A percentile compares a stretch with the other conserved stretches of the same genome.
Evolutionary conservation across 805 yeast species (phyloP).

Genomic region (Candida alai): DNA sequence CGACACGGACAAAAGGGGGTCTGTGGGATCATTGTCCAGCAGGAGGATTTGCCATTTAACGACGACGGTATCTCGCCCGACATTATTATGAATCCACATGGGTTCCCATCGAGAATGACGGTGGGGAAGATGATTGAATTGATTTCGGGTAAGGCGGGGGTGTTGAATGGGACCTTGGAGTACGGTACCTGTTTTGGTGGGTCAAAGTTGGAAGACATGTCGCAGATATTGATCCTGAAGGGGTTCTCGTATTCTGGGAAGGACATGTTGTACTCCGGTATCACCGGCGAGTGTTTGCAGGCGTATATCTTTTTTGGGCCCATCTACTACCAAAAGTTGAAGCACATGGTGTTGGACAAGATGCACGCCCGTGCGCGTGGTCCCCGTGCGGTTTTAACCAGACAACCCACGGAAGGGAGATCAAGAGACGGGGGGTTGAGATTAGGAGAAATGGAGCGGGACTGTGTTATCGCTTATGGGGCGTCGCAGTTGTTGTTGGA

Average conservation of each 20-base stretch:
- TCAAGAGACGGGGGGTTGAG: constrained; percentile 98
- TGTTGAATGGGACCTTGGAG: constrained; percentile 82
- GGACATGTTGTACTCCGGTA: constrained; percentile 95
- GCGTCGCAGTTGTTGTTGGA: constrained; percentile 93
- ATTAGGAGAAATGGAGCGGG: constrained; percentile 99
- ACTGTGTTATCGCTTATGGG: constrained; percentile 98
- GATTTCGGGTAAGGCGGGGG: constrained; percentile 97
- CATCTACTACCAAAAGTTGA: constrained; percentile 93
- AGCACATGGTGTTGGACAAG: constrained; percentile 98
- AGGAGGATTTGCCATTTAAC: constrained; percentile 93
- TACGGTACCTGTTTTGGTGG: constrained; percentile 99
- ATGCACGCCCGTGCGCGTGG: constrained; percentile 99
- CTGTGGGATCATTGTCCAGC: constrained; percentile 96
- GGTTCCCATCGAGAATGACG: constrained; percentile 99
- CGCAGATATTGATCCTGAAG: constrained; percentile 78
- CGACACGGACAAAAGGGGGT: constrained; percentile 99
- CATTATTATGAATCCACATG: constrained; percentile 98
- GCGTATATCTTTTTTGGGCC: constrained; percentile 99
- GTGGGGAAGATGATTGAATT: constrained; percentile 98
- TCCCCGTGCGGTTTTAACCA: constrained; percentile 94
- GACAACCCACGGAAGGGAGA: constrained; percentile 99
- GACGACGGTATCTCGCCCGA: constrained; percentile 92
- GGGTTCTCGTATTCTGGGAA: constrained; percentile 96
- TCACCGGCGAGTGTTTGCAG: constrained; percentile 94
- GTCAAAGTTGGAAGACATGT: constrained; percentile 93